Percentiles rank a stretch among this genome's conserved stretches.
phyloP scores from a whole-genome alignment of 805 yeast species.

The Wickerhamiella shivajii region DNA sequence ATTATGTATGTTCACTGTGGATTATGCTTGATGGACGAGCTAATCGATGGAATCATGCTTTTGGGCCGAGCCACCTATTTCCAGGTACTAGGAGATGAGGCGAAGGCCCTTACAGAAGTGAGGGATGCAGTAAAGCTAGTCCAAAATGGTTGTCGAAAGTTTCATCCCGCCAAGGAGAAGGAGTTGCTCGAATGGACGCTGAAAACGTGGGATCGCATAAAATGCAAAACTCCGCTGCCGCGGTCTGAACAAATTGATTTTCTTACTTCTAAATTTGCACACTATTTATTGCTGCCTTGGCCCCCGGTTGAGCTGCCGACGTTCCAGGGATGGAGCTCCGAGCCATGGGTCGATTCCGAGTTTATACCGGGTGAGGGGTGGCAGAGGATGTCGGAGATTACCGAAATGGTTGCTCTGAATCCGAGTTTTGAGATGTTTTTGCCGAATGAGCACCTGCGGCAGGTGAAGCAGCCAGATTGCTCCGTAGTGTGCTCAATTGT shows the following conservation, averaged over 20 bases:
- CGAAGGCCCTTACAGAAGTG: too few species aligned
- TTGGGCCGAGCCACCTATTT: too few species aligned
- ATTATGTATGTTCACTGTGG: too few species aligned
- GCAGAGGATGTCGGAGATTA: not conserved
- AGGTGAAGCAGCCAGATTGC: conserved; percentile 39
- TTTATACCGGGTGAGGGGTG: not conserved
- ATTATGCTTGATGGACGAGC: too few species aligned
- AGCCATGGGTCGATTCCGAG: conserved; percentile 2
- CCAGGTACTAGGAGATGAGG: too few species aligned
- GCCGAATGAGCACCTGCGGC: conserved; percentile 7
- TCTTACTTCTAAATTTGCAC: conserved; percentile 22
- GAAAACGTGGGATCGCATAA: conserved; percentile 14
- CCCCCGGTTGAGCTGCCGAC: conserved; percentile 1
- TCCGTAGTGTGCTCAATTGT: conserved; percentile 60
- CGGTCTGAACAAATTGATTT: conserved; percentile 20
- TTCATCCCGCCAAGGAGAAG: not conserved
- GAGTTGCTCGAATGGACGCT: conserved; percentile 8
- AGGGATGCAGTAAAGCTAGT: too few species aligned
- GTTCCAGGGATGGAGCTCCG: not conserved
- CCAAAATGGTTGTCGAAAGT: too few species aligned
- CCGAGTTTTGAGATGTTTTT: conserved; percentile 1
- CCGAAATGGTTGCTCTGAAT: not conserved
- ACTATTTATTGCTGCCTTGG: conserved; percentile 23
- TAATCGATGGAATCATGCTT: too few species aligned
- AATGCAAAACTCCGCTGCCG: conserved; percentile 9